phyloP scores from a whole-genome alignment of 768 basidiomycete species.

The Mycena kentingensis region DNA sequence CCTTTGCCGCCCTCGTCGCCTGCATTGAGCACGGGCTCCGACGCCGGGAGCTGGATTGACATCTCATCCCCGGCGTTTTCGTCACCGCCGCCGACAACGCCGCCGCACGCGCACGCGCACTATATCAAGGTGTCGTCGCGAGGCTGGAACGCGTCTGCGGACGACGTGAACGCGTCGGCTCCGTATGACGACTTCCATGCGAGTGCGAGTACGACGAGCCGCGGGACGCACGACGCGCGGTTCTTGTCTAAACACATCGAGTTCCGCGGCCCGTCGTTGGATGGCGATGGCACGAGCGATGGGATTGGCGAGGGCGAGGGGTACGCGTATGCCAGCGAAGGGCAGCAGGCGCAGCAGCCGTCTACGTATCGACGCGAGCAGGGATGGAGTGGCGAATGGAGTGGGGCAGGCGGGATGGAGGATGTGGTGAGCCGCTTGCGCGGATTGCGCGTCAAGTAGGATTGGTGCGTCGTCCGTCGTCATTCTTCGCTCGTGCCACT shows the following conservation, averaged over 20 bases:
- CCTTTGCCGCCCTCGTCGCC: slow-evolving; percentile 1
- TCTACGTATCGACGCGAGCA: slow-evolving; percentile 10
- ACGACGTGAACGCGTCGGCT: neutral
- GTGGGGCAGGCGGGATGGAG: slow-evolving; percentile 12
- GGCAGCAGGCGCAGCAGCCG: neutral
- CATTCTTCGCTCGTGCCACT: too few relatives aligned
- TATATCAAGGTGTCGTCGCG: neutral
- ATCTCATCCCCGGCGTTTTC: neutral
- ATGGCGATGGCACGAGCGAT: neutral
- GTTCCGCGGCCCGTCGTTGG: slow-evolving; percentile 1
- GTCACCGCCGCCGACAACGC: neutral
- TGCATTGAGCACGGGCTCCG: too few relatives aligned
- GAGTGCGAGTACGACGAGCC: slow-evolving; percentile 2
- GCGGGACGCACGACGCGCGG: slow-evolving; percentile 7
- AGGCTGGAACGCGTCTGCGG: neutral
- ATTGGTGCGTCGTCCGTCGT: too few relatives aligned
- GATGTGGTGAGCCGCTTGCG: slow-evolving; percentile 12
- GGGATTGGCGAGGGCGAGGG: neutral
- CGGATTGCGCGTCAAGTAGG: too few relatives aligned
- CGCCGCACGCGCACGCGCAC: slow-evolving; percentile 5
- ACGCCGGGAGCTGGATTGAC: neutral
- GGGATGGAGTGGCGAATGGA: slow-evolving; percentile 21
- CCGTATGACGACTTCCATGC: neutral
- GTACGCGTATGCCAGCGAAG: neutral
- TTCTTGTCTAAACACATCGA: slow-evolving; percentile 10